These are phyloP conservation scores for Hagleromyces aurorensis DNA, from an alignment of 805 yeast species.

Conservation along the genomic window DNA sequence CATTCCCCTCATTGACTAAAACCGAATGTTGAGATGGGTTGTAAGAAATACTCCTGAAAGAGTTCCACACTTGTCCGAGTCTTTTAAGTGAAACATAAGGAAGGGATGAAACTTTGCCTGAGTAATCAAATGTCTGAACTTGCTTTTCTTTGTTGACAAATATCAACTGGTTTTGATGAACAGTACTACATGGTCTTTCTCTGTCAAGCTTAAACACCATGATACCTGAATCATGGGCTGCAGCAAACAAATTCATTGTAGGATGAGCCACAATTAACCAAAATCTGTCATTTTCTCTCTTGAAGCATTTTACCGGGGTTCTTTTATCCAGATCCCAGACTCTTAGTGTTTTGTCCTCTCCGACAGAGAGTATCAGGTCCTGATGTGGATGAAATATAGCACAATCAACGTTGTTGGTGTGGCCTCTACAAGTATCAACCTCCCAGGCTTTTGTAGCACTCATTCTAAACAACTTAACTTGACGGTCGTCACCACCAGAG, in stretches of 20 bases:
- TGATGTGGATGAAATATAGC: constrained; percentile 90
- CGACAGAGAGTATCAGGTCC: constrained; percentile 84
- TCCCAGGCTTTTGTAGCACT: constrained; percentile 98
- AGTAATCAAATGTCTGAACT: constrained; percentile 70
- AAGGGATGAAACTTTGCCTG: constrained; percentile 52
- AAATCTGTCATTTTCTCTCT: constrained; percentile 89
- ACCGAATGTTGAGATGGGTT: constrained; percentile 89
- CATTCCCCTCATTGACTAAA: constrained; percentile 63
- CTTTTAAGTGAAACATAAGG: constrained; percentile 81
- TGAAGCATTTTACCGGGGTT: constrained; percentile 86
- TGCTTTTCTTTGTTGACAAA: constrained; percentile 81
- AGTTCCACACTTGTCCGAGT: constrained; percentile 79
- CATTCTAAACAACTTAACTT: constrained; percentile 96
- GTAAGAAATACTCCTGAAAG: constrained; percentile 76
- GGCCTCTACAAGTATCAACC: constrained; percentile 97
- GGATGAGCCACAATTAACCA: constrained; percentile 93
- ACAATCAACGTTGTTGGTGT: constrained; percentile 84
- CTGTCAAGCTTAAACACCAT: constrained; percentile 97
- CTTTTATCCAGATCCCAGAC: constrained; percentile 96
- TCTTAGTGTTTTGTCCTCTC: constrained; percentile 93
- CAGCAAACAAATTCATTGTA: constrained; percentile 82
- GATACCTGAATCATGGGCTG: constrained; percentile 95
- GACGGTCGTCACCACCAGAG: constrained; percentile 93
- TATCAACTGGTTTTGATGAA: constrained; percentile 70
- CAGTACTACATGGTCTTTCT: constrained; percentile 70